Conservation (phyloP, 106 monocot genomes). For the Platanthera guangdongensis region DNA sequence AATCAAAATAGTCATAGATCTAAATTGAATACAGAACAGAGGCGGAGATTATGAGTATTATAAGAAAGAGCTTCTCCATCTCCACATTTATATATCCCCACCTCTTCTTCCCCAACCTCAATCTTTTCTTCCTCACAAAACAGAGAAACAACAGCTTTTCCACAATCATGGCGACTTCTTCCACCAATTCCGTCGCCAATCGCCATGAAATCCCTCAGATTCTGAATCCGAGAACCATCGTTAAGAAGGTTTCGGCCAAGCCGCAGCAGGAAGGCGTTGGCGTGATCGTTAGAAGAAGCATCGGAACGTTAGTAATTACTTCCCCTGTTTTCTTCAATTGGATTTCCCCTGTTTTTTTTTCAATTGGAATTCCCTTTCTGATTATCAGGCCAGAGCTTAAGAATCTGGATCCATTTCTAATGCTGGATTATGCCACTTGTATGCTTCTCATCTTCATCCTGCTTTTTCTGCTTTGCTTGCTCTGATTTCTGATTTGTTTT, state of each 20-base stretch:
- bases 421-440: conserved; percentile 63
- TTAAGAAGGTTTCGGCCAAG: conserved; percentile 48
- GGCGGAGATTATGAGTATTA: background rate
- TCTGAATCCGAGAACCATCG: conserved; percentile 47
- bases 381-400: conserved; percentile 43
- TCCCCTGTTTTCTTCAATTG: background rate
- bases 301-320: conserved; percentile 42
- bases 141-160: background rate
- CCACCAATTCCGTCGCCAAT: background rate
- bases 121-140: background rate
- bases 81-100: conserved; percentile 16
- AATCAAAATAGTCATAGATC: too few species aligned
- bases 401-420: conserved; percentile 61
- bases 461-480: background rate
- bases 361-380: conserved; percentile 1
- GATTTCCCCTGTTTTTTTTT: background rate
- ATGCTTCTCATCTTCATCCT: background rate
- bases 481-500: background rate
- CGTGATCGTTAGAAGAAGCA: conserved; percentile 70
- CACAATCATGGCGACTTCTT: background rate
- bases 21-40: background rate
- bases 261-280: conserved; percentile 69
- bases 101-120: conserved; percentile 6
- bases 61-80: background rate
- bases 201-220: background rate